Evolutionary conservation across 2,329 filamentous ascomycete species (phyloP).

Genomic region (Parastagonospora avenae): DNA sequence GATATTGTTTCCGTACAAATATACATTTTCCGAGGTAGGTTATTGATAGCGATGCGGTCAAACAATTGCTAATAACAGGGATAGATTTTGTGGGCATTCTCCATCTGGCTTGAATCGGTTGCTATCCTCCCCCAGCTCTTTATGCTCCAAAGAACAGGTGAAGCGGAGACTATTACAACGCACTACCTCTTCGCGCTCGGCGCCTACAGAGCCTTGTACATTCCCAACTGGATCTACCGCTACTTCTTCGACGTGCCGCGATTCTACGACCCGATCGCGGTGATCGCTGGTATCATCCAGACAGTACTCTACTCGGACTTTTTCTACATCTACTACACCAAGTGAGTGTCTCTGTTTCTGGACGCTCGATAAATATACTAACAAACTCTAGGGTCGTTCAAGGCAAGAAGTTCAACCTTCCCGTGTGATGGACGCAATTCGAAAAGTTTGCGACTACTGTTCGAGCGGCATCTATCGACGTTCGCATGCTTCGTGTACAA

Average conservation of each 20-base stretch:
- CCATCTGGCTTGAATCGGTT: slow-evolving; percentile 96
- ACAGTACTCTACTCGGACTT: slow-evolving; percentile 98
- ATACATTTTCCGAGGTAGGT: slow-evolving; percentile 70
- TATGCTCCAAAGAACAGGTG: slow-evolving; percentile 95
- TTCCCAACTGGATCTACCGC: slow-evolving; percentile 97
- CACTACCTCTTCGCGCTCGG: slow-evolving; percentile 97
- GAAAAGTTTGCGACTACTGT: background rate
- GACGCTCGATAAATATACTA: background rate
- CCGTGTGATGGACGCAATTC: slow-evolving; percentile 44
- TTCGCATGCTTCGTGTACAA: slow-evolving; percentile 14
- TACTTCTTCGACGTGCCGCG: slow-evolving; percentile 72
- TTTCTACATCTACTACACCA: slow-evolving; percentile 99
- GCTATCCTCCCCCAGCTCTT: slow-evolving; percentile 97
- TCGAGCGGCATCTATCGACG: slow-evolving; percentile 4
- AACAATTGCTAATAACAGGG: slow-evolving; percentile 13
- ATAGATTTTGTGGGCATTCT: slow-evolving; percentile 94
- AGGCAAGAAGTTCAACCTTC: slow-evolving; percentile 61
- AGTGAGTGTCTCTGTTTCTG: slow-evolving; percentile 57
- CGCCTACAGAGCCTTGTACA: slow-evolving; percentile 90
- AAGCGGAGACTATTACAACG: slow-evolving; percentile 98
- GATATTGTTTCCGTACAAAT: slow-evolving; percentile 83
- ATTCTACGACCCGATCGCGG: slow-evolving; percentile 84
- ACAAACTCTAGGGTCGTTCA: slow-evolving; percentile 52
- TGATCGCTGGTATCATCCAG: slow-evolving; percentile 88
- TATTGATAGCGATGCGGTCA: background rate